Base-by-base conservation (phyloP, 1,139 yeast species). In the Dujonia santamariae region DNA sequence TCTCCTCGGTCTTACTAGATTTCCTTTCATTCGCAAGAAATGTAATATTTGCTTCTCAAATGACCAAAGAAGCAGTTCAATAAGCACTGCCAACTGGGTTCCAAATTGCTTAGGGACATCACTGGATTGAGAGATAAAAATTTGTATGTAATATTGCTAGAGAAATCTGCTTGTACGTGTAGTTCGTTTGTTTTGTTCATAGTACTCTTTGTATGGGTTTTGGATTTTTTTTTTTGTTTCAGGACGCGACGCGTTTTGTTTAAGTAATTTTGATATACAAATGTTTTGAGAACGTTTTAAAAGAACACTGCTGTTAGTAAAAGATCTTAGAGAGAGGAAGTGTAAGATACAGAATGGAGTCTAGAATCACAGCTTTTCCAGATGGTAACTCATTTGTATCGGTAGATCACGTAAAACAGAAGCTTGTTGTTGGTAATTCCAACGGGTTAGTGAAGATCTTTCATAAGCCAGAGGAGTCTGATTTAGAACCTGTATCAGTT, bases 401-500 rank as follows among this genome's bases (percentile, higher is more conserved):
- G 15, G 68, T 56, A 47, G 59, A 67, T 21, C 39, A 51, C 2
- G 45, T 52, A 2, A 52, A 57, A 7, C 56, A 62, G 13, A 61
- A 59, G 32, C 54, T 78, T n/a, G 50, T 72, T 7, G 73, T 73
- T 7, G 78, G 73, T 7, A 75, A 78, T 36, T 61, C 75, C 31
- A 62, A 58, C 22, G 80, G 80, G 4, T 51, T 77, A 3, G 53
- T 75, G 31, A 77, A 78, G 47, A 55, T 75, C n/a, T 75, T 74
- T 47, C n/a, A n/a, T n/a, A 54, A 67, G 36, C 49, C 65, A 15
- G 53, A 56, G 13, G 63, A 70, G 17, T 64, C 73, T 3, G 76
- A 75, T 32, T 56, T 67, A 34, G 82, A 78, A 47, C 84, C 85
- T 4, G 67, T 59, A 7, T 63, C 80, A 14, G 49, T 75, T n/a